Evolutionary conservation across 2,329 filamentous ascomycete species (phyloP).

Genomic region (Arthrobotrys iridis): DNA sequence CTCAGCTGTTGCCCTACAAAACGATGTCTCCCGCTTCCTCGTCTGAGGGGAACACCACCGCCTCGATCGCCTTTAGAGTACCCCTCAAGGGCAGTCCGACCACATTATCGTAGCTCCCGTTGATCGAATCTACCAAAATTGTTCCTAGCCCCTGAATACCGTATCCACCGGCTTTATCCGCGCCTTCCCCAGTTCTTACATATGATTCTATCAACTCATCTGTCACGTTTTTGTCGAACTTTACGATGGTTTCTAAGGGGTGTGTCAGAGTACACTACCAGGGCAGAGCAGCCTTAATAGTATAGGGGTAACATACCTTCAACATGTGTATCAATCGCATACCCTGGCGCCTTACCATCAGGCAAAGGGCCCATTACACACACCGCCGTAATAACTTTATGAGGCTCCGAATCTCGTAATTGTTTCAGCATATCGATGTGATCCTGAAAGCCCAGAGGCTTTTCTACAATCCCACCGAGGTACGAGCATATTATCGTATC

Average conservation of each 20-base stretch:
- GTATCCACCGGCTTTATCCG: conserved; percentile 95
- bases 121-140: conserved; percentile 86
- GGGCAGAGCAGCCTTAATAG: background rate
- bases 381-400: conserved; percentile 81
- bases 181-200: conserved; percentile 83
- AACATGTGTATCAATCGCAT: conserved; percentile 80
- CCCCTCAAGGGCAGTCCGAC: conserved; percentile 85
- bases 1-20: background rate
- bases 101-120: conserved; percentile 92
- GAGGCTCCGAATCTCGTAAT: conserved; percentile 78
- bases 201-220: conserved; percentile 83
- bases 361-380: conserved; percentile 83
- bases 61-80: conserved; percentile 83
- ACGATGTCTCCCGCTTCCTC: conserved; percentile 60
- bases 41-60: conserved; percentile 79
- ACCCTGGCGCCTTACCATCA: conserved; percentile 84
- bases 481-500: conserved; percentile 88
- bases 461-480: conserved; percentile 84
- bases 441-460: conserved; percentile 81
- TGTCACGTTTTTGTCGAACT: conserved; percentile 77
- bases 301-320: conserved; percentile 65
- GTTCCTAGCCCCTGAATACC: conserved; percentile 89
- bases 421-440: conserved; percentile 85
- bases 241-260: conserved; percentile 79
- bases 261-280: background rate